These are phyloP conservation scores for Salix brachista DNA, from an alignment of 345 rosid genomes.

Conservation along the genomic window DNA sequence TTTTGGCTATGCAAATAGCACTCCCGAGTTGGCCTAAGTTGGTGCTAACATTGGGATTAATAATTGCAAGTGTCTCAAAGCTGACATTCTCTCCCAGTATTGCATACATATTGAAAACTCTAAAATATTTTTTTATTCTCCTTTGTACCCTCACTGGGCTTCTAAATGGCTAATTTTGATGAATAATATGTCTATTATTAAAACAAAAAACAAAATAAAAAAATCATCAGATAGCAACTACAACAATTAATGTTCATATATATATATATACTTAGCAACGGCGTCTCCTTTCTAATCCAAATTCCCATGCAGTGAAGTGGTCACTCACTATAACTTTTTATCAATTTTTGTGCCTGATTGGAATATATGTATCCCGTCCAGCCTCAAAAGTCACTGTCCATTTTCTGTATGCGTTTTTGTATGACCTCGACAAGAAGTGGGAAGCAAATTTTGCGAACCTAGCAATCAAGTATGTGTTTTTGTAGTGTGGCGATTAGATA, in stretches of 20 bases:
- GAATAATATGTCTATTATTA: no score
- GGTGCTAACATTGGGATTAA: not conserved
- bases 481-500: not conserved
- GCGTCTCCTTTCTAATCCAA: not conserved
- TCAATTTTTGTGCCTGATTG: not conserved
- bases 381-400: conserved; percentile 24
- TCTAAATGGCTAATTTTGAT: no score
- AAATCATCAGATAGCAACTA: not conserved
- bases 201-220: no score
- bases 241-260: not conserved
- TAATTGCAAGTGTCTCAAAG: not conserved
- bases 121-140: no score
- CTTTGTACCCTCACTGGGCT: no score
- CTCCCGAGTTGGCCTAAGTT: not conserved
- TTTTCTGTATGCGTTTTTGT: no score
- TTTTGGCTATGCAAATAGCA: no score
- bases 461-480: not conserved
- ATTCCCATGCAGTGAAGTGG: not conserved
- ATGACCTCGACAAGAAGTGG: not conserved
- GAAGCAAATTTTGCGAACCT: conserved; percentile 11
- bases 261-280: not conserved
- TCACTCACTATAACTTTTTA: not conserved
- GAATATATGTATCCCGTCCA: not conserved
- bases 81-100: not conserved
- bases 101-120: no score